Evolutionary conservation across 106 monocot species (phyloP).

Genomic region (Acorus gramineus): DNA sequence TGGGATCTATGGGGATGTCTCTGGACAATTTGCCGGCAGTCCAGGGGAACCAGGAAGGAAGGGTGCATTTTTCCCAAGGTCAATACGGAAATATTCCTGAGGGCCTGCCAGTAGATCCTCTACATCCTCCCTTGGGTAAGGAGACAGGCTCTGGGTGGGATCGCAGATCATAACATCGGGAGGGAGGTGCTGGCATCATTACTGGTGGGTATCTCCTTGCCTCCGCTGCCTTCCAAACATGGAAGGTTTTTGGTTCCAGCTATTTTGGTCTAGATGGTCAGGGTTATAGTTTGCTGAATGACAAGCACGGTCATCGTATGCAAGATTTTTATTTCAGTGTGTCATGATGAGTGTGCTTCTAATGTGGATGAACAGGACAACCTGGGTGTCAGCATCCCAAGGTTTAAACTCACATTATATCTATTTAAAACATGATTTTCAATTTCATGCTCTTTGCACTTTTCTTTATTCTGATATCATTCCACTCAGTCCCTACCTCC

Average conservation of each 20-base stretch:
- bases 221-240: slow-evolving; percentile 17
- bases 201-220: slow-evolving; percentile 20
- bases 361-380: too few species aligned
- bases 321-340: too few species aligned
- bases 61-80: slow-evolving; percentile 31
- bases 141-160: slow-evolving; percentile 19
- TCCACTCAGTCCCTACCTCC: too few species aligned
- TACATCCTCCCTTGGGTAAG: slow-evolving; percentile 8
- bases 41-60: slow-evolving; percentile 39
- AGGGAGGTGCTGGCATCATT: slow-evolving; percentile 10
- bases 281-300: slow-evolving; percentile 4
- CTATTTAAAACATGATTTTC: too few species aligned
- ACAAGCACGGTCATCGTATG: background rate
- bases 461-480: too few species aligned
- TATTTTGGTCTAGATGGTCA: slow-evolving; percentile 1
- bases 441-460: too few species aligned
- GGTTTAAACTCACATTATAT: too few species aligned
- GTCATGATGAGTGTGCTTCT: too few species aligned
- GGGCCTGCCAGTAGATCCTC: slow-evolving; percentile 15
- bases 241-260: background rate
- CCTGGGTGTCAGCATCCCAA: too few species aligned
- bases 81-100: slow-evolving; percentile 23
- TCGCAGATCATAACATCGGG: slow-evolving; percentile 17
- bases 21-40: slow-evolving; percentile 22
- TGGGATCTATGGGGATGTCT: slow-evolving; percentile 35